Evolutionary conservation across 192 early-diverging fungal genomes (phyloP), one percentile per base, ranked within the genome.

Genomic region (Linnemannia exigua): DNA sequence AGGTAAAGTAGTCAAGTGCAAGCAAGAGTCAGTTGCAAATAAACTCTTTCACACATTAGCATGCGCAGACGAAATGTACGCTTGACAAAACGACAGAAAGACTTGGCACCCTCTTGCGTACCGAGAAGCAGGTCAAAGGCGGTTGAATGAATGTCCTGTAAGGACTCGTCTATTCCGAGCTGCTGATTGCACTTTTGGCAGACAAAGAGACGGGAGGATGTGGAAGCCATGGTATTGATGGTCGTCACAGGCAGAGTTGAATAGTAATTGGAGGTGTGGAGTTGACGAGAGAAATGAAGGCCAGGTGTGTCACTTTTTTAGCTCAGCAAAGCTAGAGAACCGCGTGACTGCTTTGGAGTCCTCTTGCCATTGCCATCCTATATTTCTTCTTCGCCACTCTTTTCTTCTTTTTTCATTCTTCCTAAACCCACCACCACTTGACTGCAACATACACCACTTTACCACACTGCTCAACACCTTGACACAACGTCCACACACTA

Each of bases 181-280:
- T 90, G 90, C 50, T 93, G 92, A 46, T 89, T 89, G 87, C 95
- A 96, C 69, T 89, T 87, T 74, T 93, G 91, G 79, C 95, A 96
- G 20, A 82, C 76, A 77, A 90, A 88, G 31, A 70, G 78, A n/a
- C 84, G 74, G 11, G 44, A 19, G 35, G 78, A 70, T 11, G 54
- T 52, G 3, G 73, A 33, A 12, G 82, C 73, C 82, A 85, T 85
- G 58, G 58, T 15, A 25, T 3, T 63, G 28, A 63, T 31, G 58
- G 58, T 63, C 28, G 58, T 31, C 11, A 14, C n/a, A n/a, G n/a
- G n/a, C n/a, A n/a, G n/a, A n/a, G n/a, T n/a, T n/a, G n/a, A n/a
- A n/a, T n/a, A 44, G 41, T 3, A 44, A 9, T 44, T 20, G 3
- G 19, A 63, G 22, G 11, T 11, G 11, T 54, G n/a, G 12, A 63